Evolutionary conservation across 2,329 filamentous ascomycete species (phyloP), one percentile per base, ranked within the genome.

Genomic region (Sporothrix variecibatus): DNA sequence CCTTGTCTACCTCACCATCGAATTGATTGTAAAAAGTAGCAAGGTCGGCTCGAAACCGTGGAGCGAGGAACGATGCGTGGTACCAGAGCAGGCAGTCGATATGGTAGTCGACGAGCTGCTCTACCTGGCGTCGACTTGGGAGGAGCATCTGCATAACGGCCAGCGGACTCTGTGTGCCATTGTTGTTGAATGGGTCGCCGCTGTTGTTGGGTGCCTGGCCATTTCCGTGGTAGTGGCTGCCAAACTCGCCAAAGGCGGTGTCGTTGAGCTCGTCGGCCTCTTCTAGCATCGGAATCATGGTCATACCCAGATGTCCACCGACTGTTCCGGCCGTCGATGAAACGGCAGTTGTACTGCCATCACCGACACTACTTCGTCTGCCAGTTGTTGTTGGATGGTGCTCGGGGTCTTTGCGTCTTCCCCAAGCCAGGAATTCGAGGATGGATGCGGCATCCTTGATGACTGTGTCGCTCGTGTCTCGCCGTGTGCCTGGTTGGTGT

Each of bases 381-480:
- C 65, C 65, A 8, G 17, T 17, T 6, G 26, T 31, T 4, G 20
- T 43, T 4, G 76, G 43, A 46, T 76, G 73, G 28, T 75, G 76
- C n/a, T 77, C 76, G 11, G 77, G 74, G 34, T 86, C 82, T 76
- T 86, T 86, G 49, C 81, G 80, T 20, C 84, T 81, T 9, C 85
- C 85, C 85, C 85, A 86, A 0, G 85, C 84, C 1, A 86, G 79
- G 64, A 85, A 86, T 72, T 86, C 85, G 0, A 86, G 80, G 2
- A 86, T 83, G 2, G 84, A 85, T 1, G 84, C 84, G 1, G 84
- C 84, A 77, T 85, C 83, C 75, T 80, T 81, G 72, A 78, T 79
- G 70, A 79, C 79, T 1, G 81, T 77, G 72, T 81, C 80, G 49
- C 62, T 49, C 2, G 71, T 68, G 17, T 72, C 71, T 0, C 60